These are phyloP conservation scores for Sphaerulina populicola DNA, from an alignment of 2,329 filamentous ascomycete species.

Conservation along the genomic window DNA sequence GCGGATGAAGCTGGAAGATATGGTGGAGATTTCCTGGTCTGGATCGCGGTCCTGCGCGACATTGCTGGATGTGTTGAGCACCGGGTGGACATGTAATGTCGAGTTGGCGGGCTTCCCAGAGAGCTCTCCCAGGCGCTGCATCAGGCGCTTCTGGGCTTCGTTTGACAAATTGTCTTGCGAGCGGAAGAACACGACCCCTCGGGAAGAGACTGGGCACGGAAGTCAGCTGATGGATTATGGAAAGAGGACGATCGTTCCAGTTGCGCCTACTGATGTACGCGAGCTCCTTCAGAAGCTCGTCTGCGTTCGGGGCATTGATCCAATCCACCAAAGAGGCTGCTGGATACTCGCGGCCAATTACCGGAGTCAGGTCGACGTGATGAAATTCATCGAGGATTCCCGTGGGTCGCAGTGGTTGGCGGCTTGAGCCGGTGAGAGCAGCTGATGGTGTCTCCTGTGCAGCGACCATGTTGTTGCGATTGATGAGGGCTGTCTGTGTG, in stretches of 20 bases:
- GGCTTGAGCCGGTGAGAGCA: too few species aligned
- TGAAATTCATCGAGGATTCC: neutral
- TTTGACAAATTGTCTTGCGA: conserved; percentile 51
- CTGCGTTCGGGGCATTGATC: conserved; percentile 37
- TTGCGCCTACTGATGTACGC: conserved; percentile 8
- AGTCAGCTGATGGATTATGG: neutral
- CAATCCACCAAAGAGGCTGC: conserved; percentile 51
- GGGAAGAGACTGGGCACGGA: conserved; percentile 52
- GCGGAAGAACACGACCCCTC: conserved; percentile 63
- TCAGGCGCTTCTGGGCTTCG: conserved; percentile 57
- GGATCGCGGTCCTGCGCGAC: conserved; percentile 21
- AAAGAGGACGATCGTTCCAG: neutral
- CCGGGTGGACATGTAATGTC: conserved; percentile 52
- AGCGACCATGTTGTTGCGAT: too few species aligned
- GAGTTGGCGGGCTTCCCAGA: conserved; percentile 51
- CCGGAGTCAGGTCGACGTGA: conserved; percentile 41
- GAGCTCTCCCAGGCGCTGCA: conserved; percentile 51
- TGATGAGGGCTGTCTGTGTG: too few species aligned
- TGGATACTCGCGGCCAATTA: conserved; percentile 53
- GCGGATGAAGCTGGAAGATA: conserved; percentile 32
- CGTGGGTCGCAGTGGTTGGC: neutral
- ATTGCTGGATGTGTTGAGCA: conserved; percentile 46
- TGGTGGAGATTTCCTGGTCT: conserved; percentile 32
- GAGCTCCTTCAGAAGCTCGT: conserved; percentile 13
- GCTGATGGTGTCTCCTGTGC: too few species aligned